These are phyloP conservation scores for Alternaria angustiovoidea DNA, from an alignment of 2,329 filamentous ascomycete species.

Conservation along the genomic window DNA sequence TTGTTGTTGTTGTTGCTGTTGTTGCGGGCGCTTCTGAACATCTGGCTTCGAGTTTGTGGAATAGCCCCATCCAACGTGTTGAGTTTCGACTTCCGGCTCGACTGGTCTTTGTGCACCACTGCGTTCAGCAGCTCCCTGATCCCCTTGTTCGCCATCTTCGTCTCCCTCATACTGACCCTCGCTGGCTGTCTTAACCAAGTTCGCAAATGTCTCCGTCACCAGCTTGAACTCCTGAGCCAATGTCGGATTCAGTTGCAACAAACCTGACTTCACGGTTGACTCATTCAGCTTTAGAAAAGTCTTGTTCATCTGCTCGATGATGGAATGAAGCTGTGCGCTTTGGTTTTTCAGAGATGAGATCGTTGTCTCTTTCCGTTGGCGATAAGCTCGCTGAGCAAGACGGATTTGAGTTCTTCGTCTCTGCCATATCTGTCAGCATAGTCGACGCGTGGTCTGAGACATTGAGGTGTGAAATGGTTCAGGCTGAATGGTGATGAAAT, in stretches of 20 bases:
- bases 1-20: slow-evolving; percentile 10
- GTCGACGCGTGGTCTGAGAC: background rate
- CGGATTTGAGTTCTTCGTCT: slow-evolving; percentile 87
- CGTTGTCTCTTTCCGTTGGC: slow-evolving; percentile 82
- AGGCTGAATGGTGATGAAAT: background rate
- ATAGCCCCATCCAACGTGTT: slow-evolving; percentile 41
- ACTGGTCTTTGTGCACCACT: slow-evolving; percentile 11
- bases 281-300: slow-evolving; percentile 74
- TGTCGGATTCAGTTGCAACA: slow-evolving; percentile 65
- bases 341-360: slow-evolving; percentile 76
- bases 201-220: slow-evolving; percentile 66
- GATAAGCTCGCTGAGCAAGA: slow-evolving; percentile 84
- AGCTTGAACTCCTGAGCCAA: slow-evolving; percentile 65
- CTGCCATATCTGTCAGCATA: slow-evolving; percentile 52
- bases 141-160: slow-evolving; percentile 46
- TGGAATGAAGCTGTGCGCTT: slow-evolving; percentile 72
- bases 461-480: background rate
- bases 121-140: slow-evolving; percentile 12
- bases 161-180: slow-evolving; percentile 40
- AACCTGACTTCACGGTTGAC: slow-evolving; percentile 64
- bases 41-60: slow-evolving; percentile 9
- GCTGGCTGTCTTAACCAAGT: slow-evolving; percentile 59
- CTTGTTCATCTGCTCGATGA: slow-evolving; percentile 76
- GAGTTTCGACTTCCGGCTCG: slow-evolving; percentile 15
- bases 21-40: slow-evolving; percentile 3